Conservation (phyloP, 192 early-diverging fungal species). For the Haplosporangium gracile region DNA sequence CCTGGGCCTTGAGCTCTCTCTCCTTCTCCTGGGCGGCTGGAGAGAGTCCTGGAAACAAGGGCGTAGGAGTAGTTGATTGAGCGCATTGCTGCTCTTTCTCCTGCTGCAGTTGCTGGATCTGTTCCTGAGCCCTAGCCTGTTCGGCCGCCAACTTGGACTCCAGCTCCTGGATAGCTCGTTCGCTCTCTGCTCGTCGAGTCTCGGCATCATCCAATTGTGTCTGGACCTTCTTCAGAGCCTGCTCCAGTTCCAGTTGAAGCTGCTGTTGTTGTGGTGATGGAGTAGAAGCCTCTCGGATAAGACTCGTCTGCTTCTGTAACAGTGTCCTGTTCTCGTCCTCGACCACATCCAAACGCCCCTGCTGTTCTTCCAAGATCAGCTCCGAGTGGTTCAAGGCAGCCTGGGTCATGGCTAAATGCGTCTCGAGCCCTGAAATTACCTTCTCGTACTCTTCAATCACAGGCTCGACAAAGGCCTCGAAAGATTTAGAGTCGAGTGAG, state of each 20-base stretch:
- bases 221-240: constrained; percentile 7
- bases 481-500: constrained; percentile 25
- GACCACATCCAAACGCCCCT: constrained; percentile 59
- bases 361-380: constrained; percentile 68
- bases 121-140: constrained; percentile 26
- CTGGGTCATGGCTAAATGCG: constrained; percentile 67
- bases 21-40: constrained; percentile 8
- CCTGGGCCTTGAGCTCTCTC: constrained; percentile 20
- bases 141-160: constrained; percentile 40
- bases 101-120: constrained; percentile 23
- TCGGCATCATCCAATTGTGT: constrained; percentile 33
- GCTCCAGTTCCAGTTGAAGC: constrained; percentile 14
- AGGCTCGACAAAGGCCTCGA: constrained; percentile 71
- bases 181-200: constrained; percentile 19
- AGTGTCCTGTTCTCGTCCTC: constrained; percentile 36
- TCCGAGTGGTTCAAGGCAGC: constrained; percentile 71
- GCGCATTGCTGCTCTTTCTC: constrained; percentile 40
- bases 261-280: constrained; percentile 12
- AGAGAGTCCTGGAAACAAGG: neutral
- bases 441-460: constrained; percentile 81
- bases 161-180: constrained; percentile 37
- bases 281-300: neutral
- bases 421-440: constrained; percentile 71
- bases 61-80: neutral
- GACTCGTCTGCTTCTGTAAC: neutral